phyloP scores from a whole-genome alignment of 2,329 filamentous ascomycete species.

The Canariomyces notabilis region DNA sequence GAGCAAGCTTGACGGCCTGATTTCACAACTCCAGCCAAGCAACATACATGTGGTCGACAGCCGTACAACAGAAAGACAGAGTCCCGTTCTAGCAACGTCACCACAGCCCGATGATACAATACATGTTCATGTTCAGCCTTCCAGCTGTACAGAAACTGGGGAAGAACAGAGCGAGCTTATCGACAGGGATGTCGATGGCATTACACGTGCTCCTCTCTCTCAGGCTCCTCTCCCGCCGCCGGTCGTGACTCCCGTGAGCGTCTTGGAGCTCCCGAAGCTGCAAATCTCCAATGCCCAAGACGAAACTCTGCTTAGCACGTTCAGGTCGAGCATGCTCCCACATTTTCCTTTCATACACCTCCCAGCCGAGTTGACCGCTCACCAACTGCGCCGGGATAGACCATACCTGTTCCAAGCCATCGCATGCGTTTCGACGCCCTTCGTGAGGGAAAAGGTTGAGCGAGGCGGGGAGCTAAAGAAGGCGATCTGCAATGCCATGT shows the following conservation, averaged over 20 bases:
- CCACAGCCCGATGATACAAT: too few species aligned
- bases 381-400: slow-evolving; percentile 29
- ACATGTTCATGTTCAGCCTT: too few species aligned
- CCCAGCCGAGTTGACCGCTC: slow-evolving; percentile 25
- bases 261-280: slow-evolving; percentile 1
- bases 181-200: too few species aligned
- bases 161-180: slow-evolving; percentile 1
- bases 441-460: slow-evolving; percentile 14
- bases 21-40: slow-evolving; percentile 29
- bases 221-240: too few species aligned
- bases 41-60: slow-evolving; percentile 3
- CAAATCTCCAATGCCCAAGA: too few species aligned
- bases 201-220: too few species aligned
- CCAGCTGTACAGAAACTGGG: too few species aligned
- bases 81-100: too few species aligned
- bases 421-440: slow-evolving; percentile 30
- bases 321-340: slow-evolving; percentile 32
- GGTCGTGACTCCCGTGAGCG: neutral
- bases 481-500: slow-evolving; percentile 14
- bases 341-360: slow-evolving; percentile 34
- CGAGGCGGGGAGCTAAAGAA: neutral
- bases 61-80: neutral
- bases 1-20: slow-evolving; percentile 30
- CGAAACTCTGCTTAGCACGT: slow-evolving; percentile 26
- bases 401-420: slow-evolving; percentile 36